Evolutionary conservation across 768 basidiomycete species (phyloP).

Genomic region (Scleroderma citrinum): DNA sequence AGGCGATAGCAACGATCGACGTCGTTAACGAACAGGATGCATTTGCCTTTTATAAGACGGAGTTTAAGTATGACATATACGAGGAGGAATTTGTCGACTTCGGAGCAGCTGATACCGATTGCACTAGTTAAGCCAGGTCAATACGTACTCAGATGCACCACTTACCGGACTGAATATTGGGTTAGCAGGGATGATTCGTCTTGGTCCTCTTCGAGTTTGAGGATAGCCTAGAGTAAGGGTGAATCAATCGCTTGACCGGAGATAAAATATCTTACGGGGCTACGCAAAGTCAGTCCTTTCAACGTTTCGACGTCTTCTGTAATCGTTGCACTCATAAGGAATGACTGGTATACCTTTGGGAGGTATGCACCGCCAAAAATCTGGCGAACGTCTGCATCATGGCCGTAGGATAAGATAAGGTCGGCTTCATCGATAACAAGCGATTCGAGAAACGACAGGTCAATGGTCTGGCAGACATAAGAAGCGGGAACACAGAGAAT

Average conservation of each 20-base stretch:
- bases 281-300: constrained; percentile 81
- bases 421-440: constrained; percentile 98
- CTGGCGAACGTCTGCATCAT: constrained; percentile 81
- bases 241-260: background rate
- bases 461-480: constrained; percentile 45
- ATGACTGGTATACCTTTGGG: constrained; percentile 82
- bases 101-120: constrained; percentile 60
- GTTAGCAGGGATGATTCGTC: constrained; percentile 76
- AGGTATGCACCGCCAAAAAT: constrained; percentile 64
- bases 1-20: constrained; percentile 92
- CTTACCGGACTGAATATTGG: constrained; percentile 78
- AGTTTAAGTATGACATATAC: constrained; percentile 96
- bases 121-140: background rate
- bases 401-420: constrained; percentile 93
- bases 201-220: constrained; percentile 84
- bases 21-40: constrained; percentile 93
- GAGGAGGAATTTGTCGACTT: constrained; percentile 95
- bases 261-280: constrained; percentile 56
- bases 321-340: constrained; percentile 97
- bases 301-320: constrained; percentile 91
- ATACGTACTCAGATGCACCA: constrained; percentile 1
- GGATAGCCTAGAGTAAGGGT: constrained; percentile 54
- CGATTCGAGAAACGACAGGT: constrained; percentile 63
- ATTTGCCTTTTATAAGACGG: constrained; percentile 93
- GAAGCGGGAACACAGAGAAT: constrained; percentile 4